Evolutionary conservation across 495 filamentous ascomycete species (phyloP), one percentile per base, ranked within the genome.

Genomic region (Lophiostoma macrostomum): DNA sequence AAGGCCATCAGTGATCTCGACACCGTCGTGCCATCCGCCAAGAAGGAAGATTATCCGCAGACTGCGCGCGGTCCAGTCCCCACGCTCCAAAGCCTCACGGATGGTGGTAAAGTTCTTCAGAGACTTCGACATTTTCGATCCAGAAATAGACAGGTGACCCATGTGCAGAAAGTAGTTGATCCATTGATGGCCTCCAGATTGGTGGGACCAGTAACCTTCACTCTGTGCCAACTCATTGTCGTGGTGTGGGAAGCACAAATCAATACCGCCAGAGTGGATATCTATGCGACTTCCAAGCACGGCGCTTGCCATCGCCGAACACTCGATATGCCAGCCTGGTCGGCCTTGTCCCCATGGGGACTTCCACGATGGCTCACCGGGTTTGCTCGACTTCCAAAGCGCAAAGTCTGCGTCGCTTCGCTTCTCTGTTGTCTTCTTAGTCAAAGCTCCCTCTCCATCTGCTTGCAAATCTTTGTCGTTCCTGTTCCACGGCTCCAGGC

Each of bases 101-200:
- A 98, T 95, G 0, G 93, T 95, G n/a, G 87, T 88, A 69, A 96
- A 98, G 71, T 96, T 98, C 74, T 98, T 97, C 50, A 97, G 67
- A 5, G 80, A 86, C 70, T 97, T 96, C 39, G 83, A 88, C 93
- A 98, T 98, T 67, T 98, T 98, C 5, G 81, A 85, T 0, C 93
- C 91, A 29, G 82, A 76, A 50, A 98, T 96, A 18, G 83, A 87
- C 36, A 97, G 72, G 67, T 98, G 91, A 5, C 91, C 91, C 86
- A 94, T 95, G 67, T 96, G 91, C 48, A 96, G 64, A 70, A 98
- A 98, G 71, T 98, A 96, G 62, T 91, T 95, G 30, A 95, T 85
- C 90, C 90, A 95, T 51, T 88, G 87, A 31, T 64, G 53, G 50
- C 12, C 66, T 40, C 61, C 47, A 16, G 31, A 23, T 12, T 27